phyloP scores from a whole-genome alignment of 176 grass and related monocot genomes.

The Oryza nivara region DNA sequence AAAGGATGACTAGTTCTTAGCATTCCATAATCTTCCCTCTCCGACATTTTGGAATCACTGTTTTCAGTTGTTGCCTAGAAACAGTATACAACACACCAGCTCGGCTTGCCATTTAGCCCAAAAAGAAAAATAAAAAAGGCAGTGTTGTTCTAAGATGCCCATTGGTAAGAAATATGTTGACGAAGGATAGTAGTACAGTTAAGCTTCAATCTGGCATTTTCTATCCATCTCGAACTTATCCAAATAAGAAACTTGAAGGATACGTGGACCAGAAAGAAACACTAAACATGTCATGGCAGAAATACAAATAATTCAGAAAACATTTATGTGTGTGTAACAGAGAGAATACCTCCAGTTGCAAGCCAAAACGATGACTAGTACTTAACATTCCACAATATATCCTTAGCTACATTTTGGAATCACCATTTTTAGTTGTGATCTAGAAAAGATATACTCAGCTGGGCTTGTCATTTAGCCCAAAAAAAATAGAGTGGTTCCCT shows the following conservation, averaged over 20 bases:
- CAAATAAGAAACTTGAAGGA: neutral
- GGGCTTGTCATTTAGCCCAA: conserved; percentile 22
- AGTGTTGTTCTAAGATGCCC: conserved; percentile 46
- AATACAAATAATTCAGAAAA: conserved; percentile 4
- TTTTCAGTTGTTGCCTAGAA: conserved; percentile 43
- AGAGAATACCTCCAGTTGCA: neutral
- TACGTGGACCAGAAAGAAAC: conserved; percentile 1
- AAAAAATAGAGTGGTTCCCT: neutral
- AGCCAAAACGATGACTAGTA: neutral
- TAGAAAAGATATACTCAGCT: conserved; percentile 37
- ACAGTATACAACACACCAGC: conserved; percentile 42
- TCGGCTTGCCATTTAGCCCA: conserved; percentile 28
- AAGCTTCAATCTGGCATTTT: conserved; percentile 13
- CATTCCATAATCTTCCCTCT: conserved; percentile 7
- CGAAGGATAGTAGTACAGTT: neutral
- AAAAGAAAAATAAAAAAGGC: conserved; percentile 10
- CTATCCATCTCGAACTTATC: neutral
- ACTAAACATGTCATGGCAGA: neutral
- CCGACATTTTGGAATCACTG: conserved; percentile 41
- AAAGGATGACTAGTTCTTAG: neutral
- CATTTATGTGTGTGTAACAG: neutral
- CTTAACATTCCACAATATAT: conserved; percentile 6
- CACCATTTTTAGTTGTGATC: conserved; percentile 41
- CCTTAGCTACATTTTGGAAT: conserved; percentile 39
- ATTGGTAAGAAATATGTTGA: neutral